Evolutionary conservation across 805 yeast genomes (phyloP), one percentile per base, ranked within the genome.

Genomic region (Ogataea degrootiae): DNA sequence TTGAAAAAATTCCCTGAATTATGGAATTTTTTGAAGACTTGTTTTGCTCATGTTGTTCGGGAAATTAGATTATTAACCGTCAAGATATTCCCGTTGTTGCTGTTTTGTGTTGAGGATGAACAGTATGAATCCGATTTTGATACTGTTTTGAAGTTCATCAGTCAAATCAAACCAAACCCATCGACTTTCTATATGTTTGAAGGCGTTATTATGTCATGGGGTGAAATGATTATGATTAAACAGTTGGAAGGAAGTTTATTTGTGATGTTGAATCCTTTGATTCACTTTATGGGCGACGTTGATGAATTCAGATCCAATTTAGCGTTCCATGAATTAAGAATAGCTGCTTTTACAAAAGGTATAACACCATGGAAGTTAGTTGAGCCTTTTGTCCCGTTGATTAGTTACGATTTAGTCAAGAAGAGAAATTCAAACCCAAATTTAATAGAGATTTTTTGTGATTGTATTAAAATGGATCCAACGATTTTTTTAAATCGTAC

Each of bases 311-410:
- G 80, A 51, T 77, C 82, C 0, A 80, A 87, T 55, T 69, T 86
- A 55, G 89, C 89, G 0, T 80, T 82, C 52, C 83, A 82, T 58
- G 79, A 80, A 47, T 67, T 92, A 4, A 67, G 78, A 21, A 67
- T 74, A 34, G 73, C 86, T 12, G 84, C 97, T 0, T 57, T 67
- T 16, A 70, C 79, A 1, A 77, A 79, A 54, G 65, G 71, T 1
- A 67, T 77, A 34, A 79, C 96, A 0, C 83, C 96, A 0, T 90
- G 92, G 79, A 87, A 85, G 60, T 66, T 92, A 14, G 69, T 89
- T 19, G 80, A 87, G 7, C 96, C 96, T 0, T 87, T 80, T 51
- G 74, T 94, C 57, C 90, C 92, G 2, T 76, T 83, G 34, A 71
- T 90, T 7, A 77, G 91, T 36, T 76, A 80, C 39, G 75, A 76